Conservation (phyloP, 768 basidiomycete genomes). For the Macrolepiota fuliginosa region DNA sequence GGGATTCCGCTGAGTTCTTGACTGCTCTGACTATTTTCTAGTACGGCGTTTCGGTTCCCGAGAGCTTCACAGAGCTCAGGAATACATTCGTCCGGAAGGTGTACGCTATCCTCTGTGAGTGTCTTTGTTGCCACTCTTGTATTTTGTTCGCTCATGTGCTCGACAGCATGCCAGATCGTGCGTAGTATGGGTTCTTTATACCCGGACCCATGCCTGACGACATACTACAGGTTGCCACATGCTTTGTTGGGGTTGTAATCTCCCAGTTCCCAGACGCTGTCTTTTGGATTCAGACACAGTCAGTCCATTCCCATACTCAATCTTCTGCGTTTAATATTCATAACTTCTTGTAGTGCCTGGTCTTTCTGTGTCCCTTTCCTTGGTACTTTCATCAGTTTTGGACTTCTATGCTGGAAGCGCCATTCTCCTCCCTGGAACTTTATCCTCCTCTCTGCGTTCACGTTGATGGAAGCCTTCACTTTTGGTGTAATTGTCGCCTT, state of each 20-base stretch:
- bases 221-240: slow-evolving; percentile 63
- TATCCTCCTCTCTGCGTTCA: slow-evolving; percentile 82
- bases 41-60: slow-evolving; percentile 82
- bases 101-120: slow-evolving; percentile 83
- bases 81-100: slow-evolving; percentile 89
- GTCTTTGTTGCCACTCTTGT: neutral
- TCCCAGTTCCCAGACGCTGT: slow-evolving; percentile 60
- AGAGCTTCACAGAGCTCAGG: slow-evolving; percentile 75
- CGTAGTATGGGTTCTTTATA: slow-evolving; percentile 17
- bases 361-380: slow-evolving; percentile 76
- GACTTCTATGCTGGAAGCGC: slow-evolving; percentile 87
- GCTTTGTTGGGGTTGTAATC: slow-evolving; percentile 70
- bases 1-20: neutral
- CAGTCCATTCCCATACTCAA: slow-evolving; percentile 22
- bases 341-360: slow-evolving; percentile 55
- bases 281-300: slow-evolving; percentile 73
- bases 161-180: slow-evolving; percentile 71
- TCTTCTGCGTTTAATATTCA: neutral
- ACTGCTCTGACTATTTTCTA: slow-evolving; percentile 22
- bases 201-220: neutral
- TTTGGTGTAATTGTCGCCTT: slow-evolving; percentile 84
- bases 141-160: slow-evolving; percentile 5
- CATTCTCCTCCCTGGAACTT: slow-evolving; percentile 89
- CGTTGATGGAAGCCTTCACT: slow-evolving; percentile 86
- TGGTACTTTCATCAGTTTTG: slow-evolving; percentile 76